Percentiles rank a stretch among this genome's conserved stretches.
These are phyloP conservation scores for Teratosphaeriaceae sp. DNA, from an alignment of 2,329 filamentous ascomycete genomes.

Conservation along the genomic window DNA sequence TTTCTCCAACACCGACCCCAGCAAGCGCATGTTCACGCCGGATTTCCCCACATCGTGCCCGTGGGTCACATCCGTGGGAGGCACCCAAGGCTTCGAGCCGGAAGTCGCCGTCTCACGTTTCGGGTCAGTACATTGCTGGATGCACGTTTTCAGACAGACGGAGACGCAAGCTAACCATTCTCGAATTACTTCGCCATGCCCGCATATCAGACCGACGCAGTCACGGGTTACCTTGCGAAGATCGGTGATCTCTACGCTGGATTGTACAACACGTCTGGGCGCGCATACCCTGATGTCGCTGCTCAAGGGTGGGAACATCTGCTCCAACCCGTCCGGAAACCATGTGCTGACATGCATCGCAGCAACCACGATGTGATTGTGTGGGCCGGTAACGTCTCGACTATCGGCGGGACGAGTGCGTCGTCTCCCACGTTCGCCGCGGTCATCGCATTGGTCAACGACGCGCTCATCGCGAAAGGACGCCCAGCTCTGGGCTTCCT, in stretches of 20 bases:
- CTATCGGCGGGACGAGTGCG: constrained; percentile 45
- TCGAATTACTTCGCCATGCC: constrained; percentile 38
- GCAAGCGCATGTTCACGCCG: constrained; percentile 37
- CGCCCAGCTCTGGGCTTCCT: constrained; percentile 50
- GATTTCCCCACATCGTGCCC: constrained; percentile 43
- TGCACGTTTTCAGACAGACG: too few relatives aligned
- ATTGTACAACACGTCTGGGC: constrained; percentile 37
- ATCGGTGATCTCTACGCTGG: constrained; percentile 32
- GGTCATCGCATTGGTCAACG: constrained; percentile 56
- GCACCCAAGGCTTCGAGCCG: constrained; percentile 36
- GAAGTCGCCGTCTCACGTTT: constrained; percentile 42
- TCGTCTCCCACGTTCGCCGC: constrained; percentile 53
- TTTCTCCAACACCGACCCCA: constrained; percentile 40
- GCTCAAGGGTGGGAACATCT: constrained; percentile 37
- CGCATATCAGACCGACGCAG: constrained; percentile 37
- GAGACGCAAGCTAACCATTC: too few relatives aligned
- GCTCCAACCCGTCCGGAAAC: not conserved
- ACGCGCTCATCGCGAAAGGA: constrained; percentile 47
- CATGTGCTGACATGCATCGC: not conserved
- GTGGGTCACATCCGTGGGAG: constrained; percentile 44
- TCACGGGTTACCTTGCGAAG: constrained; percentile 32
- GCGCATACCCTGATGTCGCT: constrained; percentile 41
- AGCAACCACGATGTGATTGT: constrained; percentile 24
- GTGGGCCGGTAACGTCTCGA: constrained; percentile 7
- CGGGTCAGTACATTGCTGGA: too few relatives aligned